Percentiles rank a stretch among this genome's conserved stretches.
Evolutionary conservation across 2,329 filamentous ascomycete genomes (phyloP).

Genomic region (Penicillium sp.): DNA sequence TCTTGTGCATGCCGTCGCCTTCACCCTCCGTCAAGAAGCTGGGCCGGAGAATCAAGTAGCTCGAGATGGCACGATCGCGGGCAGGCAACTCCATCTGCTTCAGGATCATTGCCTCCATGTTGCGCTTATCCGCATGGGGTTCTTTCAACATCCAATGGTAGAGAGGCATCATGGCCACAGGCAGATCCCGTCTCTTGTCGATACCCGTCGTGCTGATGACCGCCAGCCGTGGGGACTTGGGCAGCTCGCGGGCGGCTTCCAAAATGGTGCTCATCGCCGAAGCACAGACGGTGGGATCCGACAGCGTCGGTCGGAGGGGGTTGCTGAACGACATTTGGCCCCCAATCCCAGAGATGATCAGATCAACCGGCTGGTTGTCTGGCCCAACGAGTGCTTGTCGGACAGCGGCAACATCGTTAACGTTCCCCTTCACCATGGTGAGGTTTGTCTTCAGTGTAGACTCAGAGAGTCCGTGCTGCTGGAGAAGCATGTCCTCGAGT

Average conservation of each 20-base stretch:
- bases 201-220: background rate
- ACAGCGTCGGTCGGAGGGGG: background rate
- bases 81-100: background rate
- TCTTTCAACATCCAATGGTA: background rate
- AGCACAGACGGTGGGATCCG: background rate
- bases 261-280: background rate
- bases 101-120: background rate
- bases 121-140: background rate
- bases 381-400: background rate
- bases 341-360: background rate
- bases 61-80: too few relatives aligned
- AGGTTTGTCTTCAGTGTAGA: background rate
- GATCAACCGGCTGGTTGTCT: background rate
- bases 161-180: background rate
- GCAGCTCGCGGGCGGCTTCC: background rate
- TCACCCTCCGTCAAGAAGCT: background rate
- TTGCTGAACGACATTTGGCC: conserved; percentile 1
- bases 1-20: background rate
- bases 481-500: background rate
- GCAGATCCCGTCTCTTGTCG: background rate
- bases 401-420: background rate
- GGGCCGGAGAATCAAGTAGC: too few relatives aligned
- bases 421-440: background rate
- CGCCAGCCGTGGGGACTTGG: background rate
- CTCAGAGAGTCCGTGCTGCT: background rate